These are phyloP conservation scores for Rhizophora mangle DNA, from an alignment of 345 rosid genomes.

Conservation along the genomic window DNA sequence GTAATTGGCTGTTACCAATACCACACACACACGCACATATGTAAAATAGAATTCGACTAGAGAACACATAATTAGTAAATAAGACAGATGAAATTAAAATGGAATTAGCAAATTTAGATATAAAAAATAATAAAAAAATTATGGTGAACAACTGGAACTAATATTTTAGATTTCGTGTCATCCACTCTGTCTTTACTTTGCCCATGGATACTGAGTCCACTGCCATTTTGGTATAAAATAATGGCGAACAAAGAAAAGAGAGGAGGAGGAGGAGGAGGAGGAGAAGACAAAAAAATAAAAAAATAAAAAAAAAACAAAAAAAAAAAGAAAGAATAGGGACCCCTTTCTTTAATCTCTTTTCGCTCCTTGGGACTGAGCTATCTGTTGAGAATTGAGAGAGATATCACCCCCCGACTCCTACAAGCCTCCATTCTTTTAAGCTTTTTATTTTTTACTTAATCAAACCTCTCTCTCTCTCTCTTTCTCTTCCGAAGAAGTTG, in stretches of 20 bases:
- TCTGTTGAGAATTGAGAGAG: constrained; percentile 30
- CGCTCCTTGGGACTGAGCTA: constrained; percentile 24
- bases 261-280: constrained; percentile 22
- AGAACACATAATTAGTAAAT: too few species aligned
- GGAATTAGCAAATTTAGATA: too few species aligned
- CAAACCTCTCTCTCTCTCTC: constrained; percentile 2
- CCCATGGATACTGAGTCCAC: too few species aligned
- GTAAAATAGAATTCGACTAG: too few species aligned
- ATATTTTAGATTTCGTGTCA: too few species aligned
- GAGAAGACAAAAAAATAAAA: constrained; percentile 39
- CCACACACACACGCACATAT: too few species aligned
- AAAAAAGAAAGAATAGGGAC: constrained; percentile 47
- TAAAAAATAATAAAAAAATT: too few species aligned
- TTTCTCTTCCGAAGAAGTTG: constrained; percentile 14
- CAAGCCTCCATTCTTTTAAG: constrained; percentile 22
- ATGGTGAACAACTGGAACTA: too few species aligned
- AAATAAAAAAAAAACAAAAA: too few species aligned
- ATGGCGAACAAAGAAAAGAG: constrained; percentile 26
- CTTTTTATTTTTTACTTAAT: constrained; percentile 18
- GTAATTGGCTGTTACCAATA: neutral
- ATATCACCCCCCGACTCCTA: constrained; percentile 5
- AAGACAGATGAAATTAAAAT: too few species aligned
- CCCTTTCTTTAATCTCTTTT: constrained; percentile 24
- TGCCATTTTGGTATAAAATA: constrained; percentile 10
- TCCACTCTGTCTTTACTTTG: too few species aligned